These are phyloP conservation scores for Xylaria sp. DNA, from an alignment of 2,329 filamentous ascomycete species.

Conservation along the genomic window DNA sequence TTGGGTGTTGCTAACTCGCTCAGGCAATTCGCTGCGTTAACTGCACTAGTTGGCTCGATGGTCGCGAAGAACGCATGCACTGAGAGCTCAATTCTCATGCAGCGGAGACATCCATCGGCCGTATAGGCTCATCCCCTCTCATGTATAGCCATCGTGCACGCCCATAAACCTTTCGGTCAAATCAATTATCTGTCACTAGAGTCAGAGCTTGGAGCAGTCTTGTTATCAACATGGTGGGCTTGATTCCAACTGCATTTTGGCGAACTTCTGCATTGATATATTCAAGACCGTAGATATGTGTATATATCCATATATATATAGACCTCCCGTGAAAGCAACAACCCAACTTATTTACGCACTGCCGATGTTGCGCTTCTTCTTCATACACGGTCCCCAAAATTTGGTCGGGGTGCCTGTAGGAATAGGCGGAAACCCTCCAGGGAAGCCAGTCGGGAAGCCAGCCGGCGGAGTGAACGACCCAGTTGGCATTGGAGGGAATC, in stretches of 20 bases:
- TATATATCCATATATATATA: constrained; percentile 16
- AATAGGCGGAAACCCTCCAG: constrained; percentile 32
- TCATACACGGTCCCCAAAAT: constrained; percentile 42
- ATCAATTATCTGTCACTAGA: not conserved
- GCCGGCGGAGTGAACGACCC: constrained; percentile 28
- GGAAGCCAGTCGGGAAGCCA: constrained; percentile 27
- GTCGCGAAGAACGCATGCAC: constrained; percentile 57
- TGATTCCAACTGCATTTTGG: not conserved
- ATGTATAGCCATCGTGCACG: not conserved
- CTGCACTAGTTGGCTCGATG: constrained; percentile 68
- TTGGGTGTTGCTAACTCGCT: constrained; percentile 2
- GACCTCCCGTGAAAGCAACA: not conserved
- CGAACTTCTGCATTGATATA: constrained; percentile 27
- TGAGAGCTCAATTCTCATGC: constrained; percentile 26
- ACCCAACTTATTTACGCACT: constrained; percentile 3
- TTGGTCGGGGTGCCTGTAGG: constrained; percentile 31
- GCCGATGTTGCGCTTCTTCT: constrained; percentile 37
- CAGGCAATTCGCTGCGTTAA: constrained; percentile 62
- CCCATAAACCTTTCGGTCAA: not conserved
- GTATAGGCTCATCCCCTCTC: not conserved
- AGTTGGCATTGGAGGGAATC: constrained; percentile 25
- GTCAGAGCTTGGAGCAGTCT: constrained; percentile 1
- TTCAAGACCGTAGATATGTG: constrained; percentile 12
- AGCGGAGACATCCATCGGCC: not conserved
- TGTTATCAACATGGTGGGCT: constrained; percentile 10